Base-by-base conservation (phyloP, 2,329 filamentous ascomycete species). In the Clarireedia sp. region DNA sequence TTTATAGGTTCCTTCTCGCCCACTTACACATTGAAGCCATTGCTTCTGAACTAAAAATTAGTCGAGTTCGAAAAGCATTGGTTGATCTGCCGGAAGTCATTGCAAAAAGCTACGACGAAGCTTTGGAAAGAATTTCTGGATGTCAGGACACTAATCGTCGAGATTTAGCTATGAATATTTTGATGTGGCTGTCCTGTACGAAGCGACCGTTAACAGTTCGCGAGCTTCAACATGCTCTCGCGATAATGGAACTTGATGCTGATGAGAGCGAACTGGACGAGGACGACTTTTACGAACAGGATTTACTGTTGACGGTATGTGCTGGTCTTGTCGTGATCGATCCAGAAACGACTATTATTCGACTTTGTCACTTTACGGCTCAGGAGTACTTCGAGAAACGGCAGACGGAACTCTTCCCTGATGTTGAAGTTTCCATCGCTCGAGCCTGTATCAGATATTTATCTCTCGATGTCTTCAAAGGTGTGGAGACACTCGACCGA, bases 181-280 rank as follows among this genome's bases (percentile, higher is more conserved):
- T 62, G 3, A 50, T 37, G 21, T 78, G 73, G 75, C 68, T 78
- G 9, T 66, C 65, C 0, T 73, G 58, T 43, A 67, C 73, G 0
- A 68, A 62, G 40, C 66, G 68, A 36, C 69, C 62, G 0, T 54
- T 78, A 0, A 68, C 57, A 1, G 61, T 56, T 0, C 0, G 26
- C 0, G 74, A 78, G 56, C 64, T 78, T 2, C 68, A 69, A 46
- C 68, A 77, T 60, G 75, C 74, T 0, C 65, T 79, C 10, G 74
- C 72, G 0, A 63, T 74, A 0, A 68, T 73, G 36, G 1, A 50
- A 0, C 68, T 59, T 0, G 56, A 63, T 0, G 45, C 75, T 16
- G 69, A 75, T 5, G 40, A 51, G 14, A 26, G 16, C 7, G 55
- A 54, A 23, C 23, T 57, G 10, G 45, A 57, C 9, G 43, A 67